Conservation (phyloP, 2,329 filamentous ascomycete species). For the Aureobasidium sp. region DNA sequence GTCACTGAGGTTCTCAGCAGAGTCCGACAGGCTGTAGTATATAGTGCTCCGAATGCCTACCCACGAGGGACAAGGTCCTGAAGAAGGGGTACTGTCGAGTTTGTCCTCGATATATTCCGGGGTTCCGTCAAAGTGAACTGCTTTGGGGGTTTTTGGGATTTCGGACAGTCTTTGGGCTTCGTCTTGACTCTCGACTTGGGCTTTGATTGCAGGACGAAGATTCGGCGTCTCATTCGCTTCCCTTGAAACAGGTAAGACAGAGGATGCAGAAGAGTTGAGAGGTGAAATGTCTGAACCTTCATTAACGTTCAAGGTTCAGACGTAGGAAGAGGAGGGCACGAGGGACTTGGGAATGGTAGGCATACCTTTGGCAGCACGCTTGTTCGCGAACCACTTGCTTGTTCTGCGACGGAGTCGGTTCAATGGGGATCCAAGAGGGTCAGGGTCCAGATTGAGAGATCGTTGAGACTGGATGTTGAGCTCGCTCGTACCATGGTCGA, state of each 20-base stretch:
- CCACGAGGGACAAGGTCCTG: background rate
- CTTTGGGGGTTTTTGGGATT: background rate
- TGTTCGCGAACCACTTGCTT: background rate
- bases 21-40: conserved; percentile 1
- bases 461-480: background rate
- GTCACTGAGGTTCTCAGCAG: conserved; percentile 3
- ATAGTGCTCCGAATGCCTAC: conserved; percentile 2
- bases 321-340: background rate
- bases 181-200: background rate
- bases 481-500: background rate
- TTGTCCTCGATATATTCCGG: conserved; percentile 11
- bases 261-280: background rate
- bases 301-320: conserved; percentile 6
- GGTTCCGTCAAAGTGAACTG: conserved; percentile 10
- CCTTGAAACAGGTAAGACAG: background rate
- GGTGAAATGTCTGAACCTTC: background rate
- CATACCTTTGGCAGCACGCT: conserved; percentile 2
- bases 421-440: background rate
- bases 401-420: background rate
- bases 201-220: background rate
- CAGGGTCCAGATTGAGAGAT: background rate
- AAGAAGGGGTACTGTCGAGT: background rate
- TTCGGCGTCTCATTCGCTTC: background rate
- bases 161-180: background rate
- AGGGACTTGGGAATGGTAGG: too few species aligned